These are phyloP conservation scores for Canna indica DNA, from an alignment of 176 grass and related monocot genomes.

Conservation along the genomic window DNA sequence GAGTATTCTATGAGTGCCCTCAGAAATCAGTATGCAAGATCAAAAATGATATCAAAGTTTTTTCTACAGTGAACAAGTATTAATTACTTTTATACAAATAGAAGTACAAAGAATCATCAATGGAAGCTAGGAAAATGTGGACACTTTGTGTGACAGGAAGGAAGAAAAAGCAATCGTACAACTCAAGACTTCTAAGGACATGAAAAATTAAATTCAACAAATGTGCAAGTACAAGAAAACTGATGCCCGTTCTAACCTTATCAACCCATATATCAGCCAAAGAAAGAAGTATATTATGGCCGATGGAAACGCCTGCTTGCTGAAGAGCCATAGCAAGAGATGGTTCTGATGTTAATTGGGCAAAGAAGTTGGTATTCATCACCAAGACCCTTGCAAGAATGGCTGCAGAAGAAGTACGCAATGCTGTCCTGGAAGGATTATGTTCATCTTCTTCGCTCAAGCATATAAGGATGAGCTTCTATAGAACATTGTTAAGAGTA, in stretches of 20 bases:
- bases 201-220: not conserved
- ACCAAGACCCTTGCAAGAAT: conserved; percentile 91
- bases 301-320: conserved; percentile 70
- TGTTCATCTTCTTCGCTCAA: conserved; percentile 77
- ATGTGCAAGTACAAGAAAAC: not conserved
- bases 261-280: conserved; percentile 89
- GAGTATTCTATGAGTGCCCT: no score
- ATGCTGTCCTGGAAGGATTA: conserved; percentile 71
- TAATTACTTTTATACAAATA: not conserved
- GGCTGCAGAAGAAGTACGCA: conserved; percentile 65
- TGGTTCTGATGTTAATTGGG: conserved; percentile 75
- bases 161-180: not conserved
- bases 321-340: conserved; percentile 48
- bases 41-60: not conserved
- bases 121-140: not conserved
- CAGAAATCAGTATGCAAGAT: not conserved
- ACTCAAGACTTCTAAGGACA: not conserved
- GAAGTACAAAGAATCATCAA: not conserved
- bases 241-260: conserved; percentile 36
- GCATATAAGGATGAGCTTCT: conserved; percentile 87
- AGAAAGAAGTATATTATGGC: conserved; percentile 75
- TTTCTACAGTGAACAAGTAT: not conserved
- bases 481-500: conserved; percentile 25
- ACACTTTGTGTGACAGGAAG: no score
- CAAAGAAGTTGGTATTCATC: conserved; percentile 90